Conservation (phyloP, 306 rosid species). For the Fragaria nilgerrensis region DNA sequence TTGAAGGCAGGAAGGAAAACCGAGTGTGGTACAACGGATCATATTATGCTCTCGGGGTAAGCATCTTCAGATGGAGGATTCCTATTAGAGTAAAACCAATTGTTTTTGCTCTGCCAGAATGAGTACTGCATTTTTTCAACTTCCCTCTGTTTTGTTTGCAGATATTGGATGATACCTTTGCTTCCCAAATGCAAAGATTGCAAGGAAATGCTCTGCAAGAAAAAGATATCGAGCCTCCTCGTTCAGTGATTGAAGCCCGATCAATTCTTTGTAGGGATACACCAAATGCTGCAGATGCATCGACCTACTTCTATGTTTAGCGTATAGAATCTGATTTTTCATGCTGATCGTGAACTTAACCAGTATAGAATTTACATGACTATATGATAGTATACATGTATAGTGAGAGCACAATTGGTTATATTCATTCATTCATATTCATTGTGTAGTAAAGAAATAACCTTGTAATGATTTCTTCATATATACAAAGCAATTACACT, state of each 20-base stretch:
- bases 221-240: slow-evolving; percentile 92
- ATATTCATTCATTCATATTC: background rate
- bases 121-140: background rate
- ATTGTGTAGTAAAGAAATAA: background rate
- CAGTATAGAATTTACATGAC: background rate
- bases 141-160: slow-evolving; percentile 29
- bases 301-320: slow-evolving; percentile 59
- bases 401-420: background rate
- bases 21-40: slow-evolving; percentile 88
- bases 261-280: slow-evolving; percentile 90
- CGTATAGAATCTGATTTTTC: background rate
- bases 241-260: slow-evolving; percentile 85
- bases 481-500: background rate
- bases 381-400: background rate
- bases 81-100: background rate
- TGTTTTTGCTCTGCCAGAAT: background rate
- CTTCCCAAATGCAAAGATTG: slow-evolving; percentile 92
- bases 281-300: slow-evolving; percentile 56
- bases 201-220: slow-evolving; percentile 88
- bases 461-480: background rate
- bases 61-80: slow-evolving; percentile 15
- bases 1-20: slow-evolving; percentile 95
- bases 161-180: slow-evolving; percentile 93
- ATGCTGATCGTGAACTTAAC: background rate
- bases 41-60: slow-evolving; percentile 93